A percentile compares a stretch with the other conserved stretches of the same genome.
phyloP scores from a whole-genome alignment of 768 basidiomycete genomes.

The Termitomyces sp. region DNA sequence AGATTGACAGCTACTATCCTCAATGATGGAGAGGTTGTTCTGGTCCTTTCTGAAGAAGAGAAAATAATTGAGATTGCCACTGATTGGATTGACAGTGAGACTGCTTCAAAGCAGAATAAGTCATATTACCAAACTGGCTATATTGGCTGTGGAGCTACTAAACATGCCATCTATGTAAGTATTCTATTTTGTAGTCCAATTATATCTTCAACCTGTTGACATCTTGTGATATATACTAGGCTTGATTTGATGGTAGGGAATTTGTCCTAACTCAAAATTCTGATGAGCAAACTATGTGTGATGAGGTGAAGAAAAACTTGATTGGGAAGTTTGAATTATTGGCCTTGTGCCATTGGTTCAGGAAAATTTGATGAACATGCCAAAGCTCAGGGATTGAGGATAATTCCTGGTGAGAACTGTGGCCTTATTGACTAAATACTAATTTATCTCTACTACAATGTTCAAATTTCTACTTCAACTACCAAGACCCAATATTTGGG shows the following conservation, averaged over 20 bases:
- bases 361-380: conserved; percentile 9
- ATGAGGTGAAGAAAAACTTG: conserved; percentile 9
- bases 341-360: conserved; percentile 11
- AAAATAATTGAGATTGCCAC: conserved; percentile 4
- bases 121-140: not conserved
- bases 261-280: conserved; percentile 17
- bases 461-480: no score
- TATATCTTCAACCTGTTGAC: not conserved
- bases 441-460: not conserved
- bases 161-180: conserved; percentile 18
- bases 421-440: no score
- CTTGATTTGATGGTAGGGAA: conserved; percentile 8
- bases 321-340: conserved; percentile 16
- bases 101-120: not conserved
- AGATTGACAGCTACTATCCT: not conserved
- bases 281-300: conserved; percentile 1
- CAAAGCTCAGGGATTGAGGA: no score
- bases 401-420: no score
- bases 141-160: conserved; percentile 18
- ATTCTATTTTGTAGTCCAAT: not conserved
- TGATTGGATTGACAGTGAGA: conserved; percentile 1
- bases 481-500: no score
- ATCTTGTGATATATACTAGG: conserved; percentile 2
- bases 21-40: not conserved
- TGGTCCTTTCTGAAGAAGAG: not conserved